Evolutionary conservation across 176 grass and related monocot species (phyloP).

Genomic region (Musa beccarii): DNA sequence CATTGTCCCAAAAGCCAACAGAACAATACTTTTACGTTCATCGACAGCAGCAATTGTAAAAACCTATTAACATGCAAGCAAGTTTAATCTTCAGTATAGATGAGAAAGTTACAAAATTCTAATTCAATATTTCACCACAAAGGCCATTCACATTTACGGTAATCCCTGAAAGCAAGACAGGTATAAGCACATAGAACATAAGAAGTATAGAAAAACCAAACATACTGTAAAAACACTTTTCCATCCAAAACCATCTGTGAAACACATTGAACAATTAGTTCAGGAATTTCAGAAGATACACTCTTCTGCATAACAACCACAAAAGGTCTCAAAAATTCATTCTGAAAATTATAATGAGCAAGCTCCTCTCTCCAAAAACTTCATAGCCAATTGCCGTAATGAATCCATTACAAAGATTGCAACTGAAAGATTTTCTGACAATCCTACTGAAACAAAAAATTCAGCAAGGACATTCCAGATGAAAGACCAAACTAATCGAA

Average conservation of each 20-base stretch:
- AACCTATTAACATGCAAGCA: conserved; percentile 43
- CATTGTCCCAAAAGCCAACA: conserved; percentile 91
- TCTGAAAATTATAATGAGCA: conserved; percentile 95
- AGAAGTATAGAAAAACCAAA: conserved; percentile 15
- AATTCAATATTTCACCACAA: not conserved
- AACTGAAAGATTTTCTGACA: conserved; percentile 90
- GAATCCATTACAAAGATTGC: conserved; percentile 99
- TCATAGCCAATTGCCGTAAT: conserved; percentile 87
- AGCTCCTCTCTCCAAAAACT: conserved; percentile 96
- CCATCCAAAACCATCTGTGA: conserved; percentile 99
- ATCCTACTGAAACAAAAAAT: conserved; percentile 92
- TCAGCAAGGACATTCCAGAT: conserved; percentile 92
- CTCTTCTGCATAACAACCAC: conserved; percentile 88
- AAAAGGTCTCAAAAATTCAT: conserved; percentile 90
- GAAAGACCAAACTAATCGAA: conserved; percentile 84
- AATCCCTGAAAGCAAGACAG: not conserved
- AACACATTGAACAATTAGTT: conserved; percentile 88
- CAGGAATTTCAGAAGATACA: conserved; percentile 62
- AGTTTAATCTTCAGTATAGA: not conserved
- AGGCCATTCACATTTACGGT: not conserved
- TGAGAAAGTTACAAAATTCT: conserved; percentile 5
- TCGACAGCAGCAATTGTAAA: conserved; percentile 64
- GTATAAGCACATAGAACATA: conserved; percentile 5
- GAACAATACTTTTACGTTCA: conserved; percentile 70
- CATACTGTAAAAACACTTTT: conserved; percentile 89